Evolutionary conservation across 495 filamentous ascomycete species (phyloP), one percentile per base, ranked within the genome.

Genomic region (Evernia prunastri): DNA sequence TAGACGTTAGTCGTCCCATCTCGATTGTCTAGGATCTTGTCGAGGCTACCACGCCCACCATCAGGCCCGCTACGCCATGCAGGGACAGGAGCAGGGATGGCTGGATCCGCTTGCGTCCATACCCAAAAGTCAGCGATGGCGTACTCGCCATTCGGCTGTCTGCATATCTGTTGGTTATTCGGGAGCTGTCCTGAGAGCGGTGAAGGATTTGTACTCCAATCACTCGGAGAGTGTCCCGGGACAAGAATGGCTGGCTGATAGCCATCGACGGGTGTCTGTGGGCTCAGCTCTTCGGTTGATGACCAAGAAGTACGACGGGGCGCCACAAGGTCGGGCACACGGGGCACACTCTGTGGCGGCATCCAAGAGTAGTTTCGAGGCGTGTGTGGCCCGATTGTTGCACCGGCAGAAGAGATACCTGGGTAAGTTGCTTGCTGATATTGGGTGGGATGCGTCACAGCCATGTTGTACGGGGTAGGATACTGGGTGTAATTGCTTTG

Each of bases 1-100:
- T 99, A 99, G 66, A 99, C 93, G 68, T 99, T 99, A 58, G 83
- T 97, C 80, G 83, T 92, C 69, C 78, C 88, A 72, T 84, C 89
- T 43, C 89, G 88, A 68, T 97, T 97, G 73, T 95, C 89, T 56
- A 97, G 79, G 69, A 91, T 91, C 76, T 96, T 91, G 66, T 92
- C 90, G 37, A 96, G 84, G 39, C 89, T 90, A 11, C 69, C 69
- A 47, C 69, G 69, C n/a, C 69, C 69, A 36, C 65, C 81, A 87
- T 88, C 72, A 87, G 81, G 76, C 81, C 90, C 70, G 84, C 85
- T 60, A 78, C 86, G 70, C 68, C 89, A 84, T 18, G 92, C 91
- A 29, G 92, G 92, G 58, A 98, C 89, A 27, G 95, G 92, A 39
- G 81, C 78, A n/a, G 94, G 94, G 67, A 97, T 96, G 3, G 84